A percentile compares a stretch with the other conserved stretches of the same genome.
phyloP scores from a whole-genome alignment of 805 yeast species.

The Cyberlindnera americana region DNA sequence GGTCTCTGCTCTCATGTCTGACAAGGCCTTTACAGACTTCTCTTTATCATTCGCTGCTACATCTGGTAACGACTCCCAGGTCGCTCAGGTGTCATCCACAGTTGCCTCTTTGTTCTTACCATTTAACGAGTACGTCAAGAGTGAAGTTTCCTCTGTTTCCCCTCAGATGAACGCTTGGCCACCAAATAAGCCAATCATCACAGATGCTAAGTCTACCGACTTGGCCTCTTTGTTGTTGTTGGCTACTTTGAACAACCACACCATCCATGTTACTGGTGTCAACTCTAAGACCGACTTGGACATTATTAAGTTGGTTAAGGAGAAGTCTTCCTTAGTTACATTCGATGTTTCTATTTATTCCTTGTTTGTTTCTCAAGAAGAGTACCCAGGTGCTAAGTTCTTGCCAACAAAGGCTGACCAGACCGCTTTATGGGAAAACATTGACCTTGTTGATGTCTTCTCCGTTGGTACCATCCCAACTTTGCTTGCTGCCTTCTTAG shows the following conservation, averaged over 20 bases:
- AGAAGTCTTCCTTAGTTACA: conserved; percentile 75
- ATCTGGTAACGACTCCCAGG: conserved; percentile 57
- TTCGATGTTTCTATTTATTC: conserved; percentile 85
- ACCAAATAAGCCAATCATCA: conserved; percentile 72
- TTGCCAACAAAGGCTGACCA: conserved; percentile 83
- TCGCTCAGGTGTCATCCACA: conserved; percentile 55
- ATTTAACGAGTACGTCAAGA: conserved; percentile 62
- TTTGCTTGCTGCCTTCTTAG: conserved; percentile 61
- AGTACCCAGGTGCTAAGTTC: conserved; percentile 65
- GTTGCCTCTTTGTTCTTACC: conserved; percentile 84
- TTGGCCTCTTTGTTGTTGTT: conserved; percentile 87
- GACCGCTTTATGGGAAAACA: conserved; percentile 72
- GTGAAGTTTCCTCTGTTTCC: conserved; percentile 72
- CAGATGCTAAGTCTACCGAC: conserved; percentile 90
- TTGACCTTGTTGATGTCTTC: conserved; percentile 77
- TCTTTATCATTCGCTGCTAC: conserved; percentile 82
- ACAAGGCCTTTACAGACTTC: conserved; percentile 74
- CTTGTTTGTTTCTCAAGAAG: conserved; percentile 69
- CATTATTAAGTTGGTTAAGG: conserved; percentile 80
- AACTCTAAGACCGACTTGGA: conserved; percentile 77
- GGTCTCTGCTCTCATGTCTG: conserved; percentile 50
- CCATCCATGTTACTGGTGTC: conserved; percentile 87
- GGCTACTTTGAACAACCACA: conserved; percentile 81
- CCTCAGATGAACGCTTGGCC: conserved; percentile 86
- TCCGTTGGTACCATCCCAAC: conserved; percentile 81